phyloP scores from a whole-genome alignment of 495 filamentous ascomycete species.

The Thozetella sp. region DNA sequence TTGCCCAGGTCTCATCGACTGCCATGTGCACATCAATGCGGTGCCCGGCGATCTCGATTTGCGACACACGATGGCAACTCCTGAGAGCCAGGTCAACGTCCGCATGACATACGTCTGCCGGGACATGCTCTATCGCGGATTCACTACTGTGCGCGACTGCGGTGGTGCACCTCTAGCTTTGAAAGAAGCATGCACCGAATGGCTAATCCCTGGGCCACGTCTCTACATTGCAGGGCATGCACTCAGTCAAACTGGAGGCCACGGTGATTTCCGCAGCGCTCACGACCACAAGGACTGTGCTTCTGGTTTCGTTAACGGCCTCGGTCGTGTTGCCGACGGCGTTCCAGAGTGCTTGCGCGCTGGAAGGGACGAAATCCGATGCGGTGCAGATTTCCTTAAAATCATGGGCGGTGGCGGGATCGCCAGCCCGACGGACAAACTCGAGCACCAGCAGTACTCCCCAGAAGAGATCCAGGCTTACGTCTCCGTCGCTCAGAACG shows the following conservation, averaged over 20 bases:
- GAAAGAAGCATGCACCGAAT: slow-evolving; percentile 50
- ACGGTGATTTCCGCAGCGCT: slow-evolving; percentile 43
- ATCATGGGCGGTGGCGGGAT: slow-evolving; percentile 58
- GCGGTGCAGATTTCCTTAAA: slow-evolving; percentile 55
- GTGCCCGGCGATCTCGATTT: slow-evolving; percentile 32
- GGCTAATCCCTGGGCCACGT: slow-evolving; percentile 41
- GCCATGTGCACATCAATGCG: slow-evolving; percentile 55
- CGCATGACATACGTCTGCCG: slow-evolving; percentile 41
- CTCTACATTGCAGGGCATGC: slow-evolving; percentile 36
- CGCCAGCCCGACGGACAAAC: slow-evolving; percentile 43
- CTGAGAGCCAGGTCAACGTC: not conserved
- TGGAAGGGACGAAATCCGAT: slow-evolving; percentile 50
- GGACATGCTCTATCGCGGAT: slow-evolving; percentile 52
- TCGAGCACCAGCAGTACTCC: slow-evolving; percentile 52
- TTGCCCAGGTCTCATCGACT: slow-evolving; percentile 57
- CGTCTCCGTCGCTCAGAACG: slow-evolving; percentile 38
- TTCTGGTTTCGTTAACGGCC: slow-evolving; percentile 31
- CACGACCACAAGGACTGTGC: slow-evolving; percentile 38
- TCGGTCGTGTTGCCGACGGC: slow-evolving; percentile 48
- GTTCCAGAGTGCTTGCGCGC: slow-evolving; percentile 47
- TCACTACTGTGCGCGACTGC: slow-evolving; percentile 53
- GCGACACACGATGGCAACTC: slow-evolving; percentile 8
- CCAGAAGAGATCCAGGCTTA: slow-evolving; percentile 52
- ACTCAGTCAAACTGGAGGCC: slow-evolving; percentile 54
- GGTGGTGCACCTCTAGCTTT: slow-evolving; percentile 49